A percentile compares a stretch with the other conserved stretches of the same genome.
phyloP scores from a whole-genome alignment of 179 eudicot genomes.

The Corrigiola litoralis region DNA sequence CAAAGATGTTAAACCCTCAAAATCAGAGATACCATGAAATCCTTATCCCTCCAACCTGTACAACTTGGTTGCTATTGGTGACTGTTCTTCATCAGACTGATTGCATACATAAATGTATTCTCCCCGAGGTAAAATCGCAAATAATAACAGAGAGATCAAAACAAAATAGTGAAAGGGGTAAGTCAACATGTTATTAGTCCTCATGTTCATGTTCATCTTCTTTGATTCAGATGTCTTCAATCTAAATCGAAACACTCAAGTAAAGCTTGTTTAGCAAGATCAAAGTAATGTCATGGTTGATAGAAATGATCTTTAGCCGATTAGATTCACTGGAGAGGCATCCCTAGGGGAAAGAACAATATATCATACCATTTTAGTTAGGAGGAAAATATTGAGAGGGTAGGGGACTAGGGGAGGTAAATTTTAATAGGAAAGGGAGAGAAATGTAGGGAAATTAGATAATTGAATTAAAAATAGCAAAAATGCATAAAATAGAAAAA shows the following conservation, averaged over 20 bases:
- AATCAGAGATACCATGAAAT: background rate
- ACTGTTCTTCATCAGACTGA: too few species aligned
- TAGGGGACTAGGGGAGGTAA: too few species aligned
- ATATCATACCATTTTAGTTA: too few species aligned
- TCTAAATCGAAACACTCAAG: constrained; percentile 59
- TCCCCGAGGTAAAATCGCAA: too few species aligned
- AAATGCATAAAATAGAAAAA: too few species aligned
- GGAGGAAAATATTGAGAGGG: too few species aligned
- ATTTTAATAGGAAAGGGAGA: too few species aligned
- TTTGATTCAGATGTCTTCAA: constrained; percentile 15
- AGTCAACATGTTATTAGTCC: constrained; percentile 16
- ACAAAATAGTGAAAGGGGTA: background rate
- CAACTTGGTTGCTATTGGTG: constrained; percentile 10
- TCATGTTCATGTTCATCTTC: constrained; percentile 23
- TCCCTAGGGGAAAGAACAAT: too few species aligned
- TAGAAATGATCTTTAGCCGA: constrained; percentile 14
- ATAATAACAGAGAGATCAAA: background rate
- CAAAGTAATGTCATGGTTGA: constrained; percentile 51
- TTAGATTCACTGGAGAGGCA: constrained; percentile 18
- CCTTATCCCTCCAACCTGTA: background rate
- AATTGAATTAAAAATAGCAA: too few species aligned
- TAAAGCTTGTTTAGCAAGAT: constrained; percentile 55
- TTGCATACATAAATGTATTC: too few species aligned
- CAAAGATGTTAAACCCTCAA: background rate
- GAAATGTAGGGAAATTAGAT: too few species aligned